A percentile compares a stretch with the other conserved stretches of the same genome.
Conservation (phyloP, 2,329 filamentous ascomycete genomes). For the Pleochaeta shiraiana region DNA sequence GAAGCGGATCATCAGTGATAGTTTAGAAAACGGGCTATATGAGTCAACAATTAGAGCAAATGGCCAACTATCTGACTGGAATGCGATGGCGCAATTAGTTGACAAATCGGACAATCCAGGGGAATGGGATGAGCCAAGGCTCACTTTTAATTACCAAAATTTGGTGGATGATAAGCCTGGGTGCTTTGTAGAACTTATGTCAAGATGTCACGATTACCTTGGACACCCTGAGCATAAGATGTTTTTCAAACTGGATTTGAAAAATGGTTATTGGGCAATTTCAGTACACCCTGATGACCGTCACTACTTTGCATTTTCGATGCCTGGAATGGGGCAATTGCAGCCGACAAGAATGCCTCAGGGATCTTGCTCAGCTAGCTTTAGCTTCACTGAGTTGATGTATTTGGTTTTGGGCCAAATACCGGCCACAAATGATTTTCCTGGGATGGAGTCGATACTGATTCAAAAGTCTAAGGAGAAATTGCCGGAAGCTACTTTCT, state of each 20-base stretch:
- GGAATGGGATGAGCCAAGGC: slow-evolving; percentile 1
- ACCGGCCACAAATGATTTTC: not conserved
- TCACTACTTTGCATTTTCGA: not conserved
- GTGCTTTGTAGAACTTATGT: not conserved
- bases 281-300: not conserved
- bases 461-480: not conserved
- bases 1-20: not conserved
- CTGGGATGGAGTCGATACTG: not conserved
- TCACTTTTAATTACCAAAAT: not conserved
- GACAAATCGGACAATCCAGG: not conserved
- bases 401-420: not conserved
- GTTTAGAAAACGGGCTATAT: not conserved
- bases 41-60: slow-evolving; percentile 1
- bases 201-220: too few species aligned
- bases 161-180: not conserved
- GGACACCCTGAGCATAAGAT: too few species aligned
- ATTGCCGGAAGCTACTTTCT: not conserved
- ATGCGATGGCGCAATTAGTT: not conserved
- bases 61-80: not conserved
- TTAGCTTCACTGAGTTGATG: not conserved
- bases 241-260: not conserved
- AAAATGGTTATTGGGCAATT: not conserved
- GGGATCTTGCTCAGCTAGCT: not conserved
- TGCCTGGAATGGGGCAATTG: not conserved
- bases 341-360: not conserved